phyloP scores from a whole-genome alignment of 2,329 filamentous ascomycete species.

The Pseudogymnoascus sp. region DNA sequence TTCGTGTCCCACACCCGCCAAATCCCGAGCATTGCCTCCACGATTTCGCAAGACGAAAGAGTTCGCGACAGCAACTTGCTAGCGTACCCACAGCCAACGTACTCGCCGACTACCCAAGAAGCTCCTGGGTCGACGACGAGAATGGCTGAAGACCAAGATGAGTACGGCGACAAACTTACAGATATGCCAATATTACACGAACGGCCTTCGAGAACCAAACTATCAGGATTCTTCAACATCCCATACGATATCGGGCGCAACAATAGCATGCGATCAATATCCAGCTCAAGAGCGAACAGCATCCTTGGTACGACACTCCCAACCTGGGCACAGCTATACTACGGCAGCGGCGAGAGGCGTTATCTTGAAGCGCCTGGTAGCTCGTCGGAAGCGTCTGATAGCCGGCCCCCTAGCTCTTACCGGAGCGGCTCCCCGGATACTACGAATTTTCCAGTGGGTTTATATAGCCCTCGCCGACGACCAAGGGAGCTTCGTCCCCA shows the following conservation, averaged over 20 bases:
- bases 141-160: slow-evolving; percentile 53
- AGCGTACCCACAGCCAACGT: slow-evolving; percentile 44
- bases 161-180: slow-evolving; percentile 57
- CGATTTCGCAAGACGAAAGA: slow-evolving; percentile 24
- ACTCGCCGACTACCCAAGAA: slow-evolving; percentile 33
- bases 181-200: slow-evolving; percentile 50
- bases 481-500: slow-evolving; percentile 34
- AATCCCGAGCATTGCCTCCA: slow-evolving; percentile 53
- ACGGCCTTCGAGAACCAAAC: slow-evolving; percentile 47
- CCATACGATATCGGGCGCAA: slow-evolving; percentile 36
- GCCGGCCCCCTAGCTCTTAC: slow-evolving; percentile 41
- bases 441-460: slow-evolving; percentile 41
- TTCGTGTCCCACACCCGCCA: slow-evolving; percentile 45
- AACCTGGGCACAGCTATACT: slow-evolving; percentile 57
- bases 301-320: slow-evolving; percentile 38
- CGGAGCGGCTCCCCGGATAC: slow-evolving; percentile 45
- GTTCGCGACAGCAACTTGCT: slow-evolving; percentile 33
- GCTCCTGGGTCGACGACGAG: slow-evolving; percentile 34
- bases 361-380: slow-evolving; percentile 38
- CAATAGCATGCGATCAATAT: slow-evolving; percentile 29
- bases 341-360: slow-evolving; percentile 57
- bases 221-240: slow-evolving; percentile 47
- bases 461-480: slow-evolving; percentile 43
- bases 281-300: slow-evolving; percentile 40
- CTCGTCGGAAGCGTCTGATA: slow-evolving; percentile 32